Conservation (phyloP, 495 filamentous ascomycete genomes). For the Trichoderma virens region DNA sequence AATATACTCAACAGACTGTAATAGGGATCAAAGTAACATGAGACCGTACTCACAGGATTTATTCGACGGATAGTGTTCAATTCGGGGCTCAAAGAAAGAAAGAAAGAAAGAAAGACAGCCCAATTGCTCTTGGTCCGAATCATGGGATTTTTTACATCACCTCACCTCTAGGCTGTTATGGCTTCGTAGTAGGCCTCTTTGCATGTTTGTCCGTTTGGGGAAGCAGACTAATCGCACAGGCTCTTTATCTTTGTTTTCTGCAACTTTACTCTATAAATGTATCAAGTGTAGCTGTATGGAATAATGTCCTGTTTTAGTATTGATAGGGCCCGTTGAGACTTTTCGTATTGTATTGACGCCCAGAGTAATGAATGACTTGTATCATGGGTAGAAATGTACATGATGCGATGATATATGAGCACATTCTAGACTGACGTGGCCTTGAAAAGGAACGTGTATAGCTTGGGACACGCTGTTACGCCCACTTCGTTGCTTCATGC, state of each 20-base stretch:
- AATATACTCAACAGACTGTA: neutral
- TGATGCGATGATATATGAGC: neutral
- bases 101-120: neutral
- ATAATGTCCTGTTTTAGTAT: neutral
- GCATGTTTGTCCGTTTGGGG: neutral
- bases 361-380: no score
- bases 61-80: neutral
- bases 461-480: no score
- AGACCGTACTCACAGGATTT: neutral
- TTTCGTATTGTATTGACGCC: neutral
- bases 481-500: no score
- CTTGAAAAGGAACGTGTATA: no score
- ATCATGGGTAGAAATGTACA: neutral
- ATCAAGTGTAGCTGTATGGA: neutral
- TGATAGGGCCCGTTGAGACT: neutral
- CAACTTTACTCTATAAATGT: neutral
- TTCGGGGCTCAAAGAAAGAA: neutral
- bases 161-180: neutral
- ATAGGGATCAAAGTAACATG: neutral
- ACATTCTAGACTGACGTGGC: no score
- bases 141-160: neutral
- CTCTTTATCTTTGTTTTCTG: neutral
- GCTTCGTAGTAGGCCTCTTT: neutral
- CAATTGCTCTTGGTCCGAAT: neutral
- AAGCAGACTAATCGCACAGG: slow-evolving; percentile 8